A percentile compares a stretch with the other conserved stretches of the same genome.
phyloP scores from a whole-genome alignment of 2,329 filamentous ascomycete genomes.

The Sporothrix sp. region DNA sequence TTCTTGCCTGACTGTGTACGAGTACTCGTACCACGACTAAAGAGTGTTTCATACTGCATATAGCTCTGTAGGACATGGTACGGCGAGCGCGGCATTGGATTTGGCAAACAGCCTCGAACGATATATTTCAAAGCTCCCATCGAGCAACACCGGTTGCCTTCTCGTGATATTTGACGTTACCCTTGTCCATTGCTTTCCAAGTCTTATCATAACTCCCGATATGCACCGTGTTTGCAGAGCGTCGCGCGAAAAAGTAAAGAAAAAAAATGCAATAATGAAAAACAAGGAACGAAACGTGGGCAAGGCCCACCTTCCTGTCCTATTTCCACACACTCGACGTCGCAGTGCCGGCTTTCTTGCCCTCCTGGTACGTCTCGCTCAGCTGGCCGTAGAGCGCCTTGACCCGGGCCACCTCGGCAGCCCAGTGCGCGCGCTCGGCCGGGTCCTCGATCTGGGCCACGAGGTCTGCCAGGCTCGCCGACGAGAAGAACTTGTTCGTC shows the following conservation, averaged over 20 bases:
- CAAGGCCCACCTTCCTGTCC: too few relatives aligned
- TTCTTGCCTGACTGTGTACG: too few relatives aligned
- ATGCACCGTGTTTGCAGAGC: neutral
- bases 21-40: too few relatives aligned
- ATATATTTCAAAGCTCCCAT: neutral
- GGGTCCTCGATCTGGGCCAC: conserved; percentile 28
- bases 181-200: conserved; percentile 7
- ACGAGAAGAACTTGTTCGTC: conserved; percentile 46
- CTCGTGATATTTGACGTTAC: conserved; percentile 7
- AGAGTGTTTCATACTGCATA: too few relatives aligned
- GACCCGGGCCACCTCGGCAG: conserved; percentile 34
- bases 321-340: conserved; percentile 42
- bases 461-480: conserved; percentile 33
- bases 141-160: conserved; percentile 5
- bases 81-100: too few relatives aligned
- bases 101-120: too few relatives aligned
- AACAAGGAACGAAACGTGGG: too few relatives aligned
- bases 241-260: neutral
- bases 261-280: neutral
- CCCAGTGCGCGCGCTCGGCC: conserved; percentile 26
- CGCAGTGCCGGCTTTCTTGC: conserved; percentile 32
- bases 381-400: conserved; percentile 39
- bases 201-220: conserved; percentile 8
- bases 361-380: conserved; percentile 39
- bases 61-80: too few relatives aligned